Evolutionary conservation across 495 filamentous ascomycete species (phyloP).

Genomic region (Penicillium verhagenii): DNA sequence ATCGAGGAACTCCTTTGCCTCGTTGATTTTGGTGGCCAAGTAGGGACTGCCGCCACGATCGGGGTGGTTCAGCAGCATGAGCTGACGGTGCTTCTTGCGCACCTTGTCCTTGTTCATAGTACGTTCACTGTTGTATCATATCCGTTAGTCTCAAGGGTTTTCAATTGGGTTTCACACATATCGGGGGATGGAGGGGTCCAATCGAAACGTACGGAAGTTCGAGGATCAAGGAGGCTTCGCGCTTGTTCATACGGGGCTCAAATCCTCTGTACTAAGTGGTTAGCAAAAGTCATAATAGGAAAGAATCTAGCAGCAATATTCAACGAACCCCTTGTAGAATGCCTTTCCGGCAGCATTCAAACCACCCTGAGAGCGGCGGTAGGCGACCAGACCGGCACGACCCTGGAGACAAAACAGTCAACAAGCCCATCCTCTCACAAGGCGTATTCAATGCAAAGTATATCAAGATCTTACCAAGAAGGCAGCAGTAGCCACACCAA

Average conservation of each 20-base stretch:
- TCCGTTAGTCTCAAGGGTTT: slow-evolving; percentile 17
- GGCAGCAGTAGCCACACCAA: slow-evolving; percentile 75
- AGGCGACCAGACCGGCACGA: slow-evolving; percentile 84
- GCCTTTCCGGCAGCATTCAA: slow-evolving; percentile 77
- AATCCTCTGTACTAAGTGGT: slow-evolving; percentile 61
- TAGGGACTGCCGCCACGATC: slow-evolving; percentile 97
- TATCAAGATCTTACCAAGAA: slow-evolving; percentile 61
- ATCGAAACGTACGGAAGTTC: slow-evolving; percentile 72
- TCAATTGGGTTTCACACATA: background rate
- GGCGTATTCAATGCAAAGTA: background rate
- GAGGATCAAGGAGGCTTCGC: slow-evolving; percentile 88
- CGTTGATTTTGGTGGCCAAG: slow-evolving; percentile 94
- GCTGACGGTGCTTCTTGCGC: slow-evolving; percentile 90
- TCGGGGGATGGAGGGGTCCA: no score
- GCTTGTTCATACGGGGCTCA: slow-evolving; percentile 86
- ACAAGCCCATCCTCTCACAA: background rate
- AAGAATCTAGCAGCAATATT: background rate
- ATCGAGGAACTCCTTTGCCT: slow-evolving; percentile 94
- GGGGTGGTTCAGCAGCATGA: slow-evolving; percentile 98
- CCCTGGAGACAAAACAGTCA: slow-evolving; percentile 55
- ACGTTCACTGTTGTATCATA: slow-evolving; percentile 61
- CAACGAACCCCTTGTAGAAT: slow-evolving; percentile 80
- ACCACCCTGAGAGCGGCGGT: slow-evolving; percentile 76
- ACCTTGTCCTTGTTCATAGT: slow-evolving; percentile 85
- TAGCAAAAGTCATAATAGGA: background rate